phyloP scores from a whole-genome alignment of 2,329 filamentous ascomycete species.

The Xylariaceae sp. region DNA sequence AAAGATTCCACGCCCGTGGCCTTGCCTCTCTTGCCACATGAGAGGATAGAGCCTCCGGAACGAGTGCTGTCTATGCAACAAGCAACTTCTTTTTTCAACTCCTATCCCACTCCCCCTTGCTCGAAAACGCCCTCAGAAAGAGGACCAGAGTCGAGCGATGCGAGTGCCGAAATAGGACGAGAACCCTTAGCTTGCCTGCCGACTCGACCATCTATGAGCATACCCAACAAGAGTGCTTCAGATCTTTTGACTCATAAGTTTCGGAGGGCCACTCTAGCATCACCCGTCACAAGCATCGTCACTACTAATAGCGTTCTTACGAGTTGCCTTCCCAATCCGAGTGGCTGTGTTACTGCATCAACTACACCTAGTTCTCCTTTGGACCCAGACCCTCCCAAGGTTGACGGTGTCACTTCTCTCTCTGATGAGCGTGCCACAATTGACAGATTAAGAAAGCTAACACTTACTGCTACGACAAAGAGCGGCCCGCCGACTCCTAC shows the following conservation, averaged over 20 bases:
- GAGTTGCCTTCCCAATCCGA: slow-evolving; percentile 72
- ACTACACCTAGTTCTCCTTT: slow-evolving; percentile 60
- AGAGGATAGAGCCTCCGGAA: slow-evolving; percentile 44
- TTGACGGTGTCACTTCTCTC: slow-evolving; percentile 43
- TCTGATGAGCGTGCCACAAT: slow-evolving; percentile 65
- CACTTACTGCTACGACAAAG: slow-evolving; percentile 80
- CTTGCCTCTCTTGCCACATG: slow-evolving; percentile 47
- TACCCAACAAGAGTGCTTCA: slow-evolving; percentile 48
- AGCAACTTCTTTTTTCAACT: slow-evolving; percentile 42
- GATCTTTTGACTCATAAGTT: slow-evolving; percentile 50
- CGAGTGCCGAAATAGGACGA: slow-evolving; percentile 47
- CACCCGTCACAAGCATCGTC: slow-evolving; percentile 69
- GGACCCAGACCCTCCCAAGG: slow-evolving; percentile 46
- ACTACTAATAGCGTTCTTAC: slow-evolving; percentile 68
- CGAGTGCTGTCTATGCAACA: slow-evolving; percentile 40
- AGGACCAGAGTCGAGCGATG: slow-evolving; percentile 49
- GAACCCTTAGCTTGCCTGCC: slow-evolving; percentile 43
- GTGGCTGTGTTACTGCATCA: slow-evolving; percentile 57
- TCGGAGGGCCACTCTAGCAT: slow-evolving; percentile 54
- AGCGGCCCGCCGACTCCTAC: slow-evolving; percentile 91
- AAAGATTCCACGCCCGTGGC: slow-evolving; percentile 35
- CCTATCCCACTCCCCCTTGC: slow-evolving; percentile 64
- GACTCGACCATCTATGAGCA: slow-evolving; percentile 46
- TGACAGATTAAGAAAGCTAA: slow-evolving; percentile 85
- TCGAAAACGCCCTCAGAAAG: slow-evolving; percentile 55